Base-by-base conservation (phyloP, 768 basidiomycete species). In the Chalciporus piperatus region DNA sequence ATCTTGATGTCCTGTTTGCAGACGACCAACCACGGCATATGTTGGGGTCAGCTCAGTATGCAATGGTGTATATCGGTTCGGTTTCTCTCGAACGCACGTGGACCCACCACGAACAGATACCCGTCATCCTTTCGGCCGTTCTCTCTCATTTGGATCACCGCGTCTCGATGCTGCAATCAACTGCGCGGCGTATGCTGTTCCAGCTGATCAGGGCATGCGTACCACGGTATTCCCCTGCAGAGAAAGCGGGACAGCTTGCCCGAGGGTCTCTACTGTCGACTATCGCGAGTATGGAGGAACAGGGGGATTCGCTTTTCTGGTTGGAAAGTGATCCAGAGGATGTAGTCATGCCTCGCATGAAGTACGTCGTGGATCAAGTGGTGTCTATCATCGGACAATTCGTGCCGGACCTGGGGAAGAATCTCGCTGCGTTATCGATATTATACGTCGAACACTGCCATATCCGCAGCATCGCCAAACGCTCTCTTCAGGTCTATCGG, bases 401-500 rank as follows among this genome's bases (percentile, higher is more conserved):
- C 14, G 81, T 82, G 45, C 82, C 87, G 9, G 74, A 76, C n/a
- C 70, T 96, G 27, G 74, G 82, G 33, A 81, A 86, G 48, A 75
- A 80, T 41, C 92, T 95, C 85, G 92, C 90, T 6, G 84, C 84
- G 3, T 57, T 93, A 27, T 88, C 90, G 10, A 70, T 97, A 51
- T 71, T 76, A 25, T 97, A 95, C 85, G 87, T 91, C 4, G 93
- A 92, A 12, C 77, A 85, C 2, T 96, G 92, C 61, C 87, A 90
- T 14, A 91, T 92, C 54, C 83, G 92, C 42, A 83, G 84, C 35
- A 83, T 85, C 17, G 92, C 95, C 3, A 91, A 89, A 71, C 81
- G 93, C 28, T 95, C 93, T 10, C 74, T 97, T 52, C 94, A 97
- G 65, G 75, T 93, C n/a, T 93, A 91, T 70, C 85, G 92, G 33